Conservation (phyloP, 768 basidiomycete species). For the Boletus subparvulus region DNA sequence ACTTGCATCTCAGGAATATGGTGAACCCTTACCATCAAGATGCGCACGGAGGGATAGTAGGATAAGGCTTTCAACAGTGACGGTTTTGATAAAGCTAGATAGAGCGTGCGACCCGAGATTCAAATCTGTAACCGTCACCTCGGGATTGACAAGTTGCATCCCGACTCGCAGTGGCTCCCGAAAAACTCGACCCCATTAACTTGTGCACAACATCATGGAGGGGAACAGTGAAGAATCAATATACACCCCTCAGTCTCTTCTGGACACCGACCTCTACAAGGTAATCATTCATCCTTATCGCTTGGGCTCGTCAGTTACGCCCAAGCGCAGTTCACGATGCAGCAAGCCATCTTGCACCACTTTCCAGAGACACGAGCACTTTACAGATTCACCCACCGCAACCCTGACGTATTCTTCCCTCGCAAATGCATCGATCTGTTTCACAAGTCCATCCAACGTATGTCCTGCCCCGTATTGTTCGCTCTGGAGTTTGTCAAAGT, state of each 20-base stretch:
- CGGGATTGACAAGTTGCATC: no score
- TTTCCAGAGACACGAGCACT: conserved; percentile 71
- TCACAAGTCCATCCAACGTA: conserved; percentile 55
- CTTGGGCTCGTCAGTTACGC: background rate
- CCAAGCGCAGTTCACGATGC: conserved; percentile 79
- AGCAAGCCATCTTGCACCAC: conserved; percentile 80
- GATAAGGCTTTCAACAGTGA: background rate
- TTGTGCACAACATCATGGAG: conserved; percentile 10
- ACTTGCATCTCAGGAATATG: background rate
- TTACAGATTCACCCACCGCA: conserved; percentile 83
- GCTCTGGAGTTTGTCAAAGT: conserved; percentile 26
- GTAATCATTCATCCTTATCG: conserved; percentile 35
- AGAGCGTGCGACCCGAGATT: no score
- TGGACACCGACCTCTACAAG: conserved; percentile 97
- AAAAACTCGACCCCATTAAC: background rate
- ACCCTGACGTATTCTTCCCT: conserved; percentile 62
- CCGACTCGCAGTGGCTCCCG: background rate
- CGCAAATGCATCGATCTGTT: conserved; percentile 27
- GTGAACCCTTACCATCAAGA: conserved; percentile 4
- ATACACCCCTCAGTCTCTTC: conserved; percentile 49
- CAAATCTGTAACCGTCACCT: no score
- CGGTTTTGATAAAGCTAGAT: no score
- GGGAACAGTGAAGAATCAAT: conserved; percentile 4
- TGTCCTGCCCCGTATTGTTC: conserved; percentile 36
- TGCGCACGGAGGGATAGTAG: background rate